These are phyloP conservation scores for Pelargonium citronellum DNA, from an alignment of 441 rosid species.

Conservation along the genomic window DNA sequence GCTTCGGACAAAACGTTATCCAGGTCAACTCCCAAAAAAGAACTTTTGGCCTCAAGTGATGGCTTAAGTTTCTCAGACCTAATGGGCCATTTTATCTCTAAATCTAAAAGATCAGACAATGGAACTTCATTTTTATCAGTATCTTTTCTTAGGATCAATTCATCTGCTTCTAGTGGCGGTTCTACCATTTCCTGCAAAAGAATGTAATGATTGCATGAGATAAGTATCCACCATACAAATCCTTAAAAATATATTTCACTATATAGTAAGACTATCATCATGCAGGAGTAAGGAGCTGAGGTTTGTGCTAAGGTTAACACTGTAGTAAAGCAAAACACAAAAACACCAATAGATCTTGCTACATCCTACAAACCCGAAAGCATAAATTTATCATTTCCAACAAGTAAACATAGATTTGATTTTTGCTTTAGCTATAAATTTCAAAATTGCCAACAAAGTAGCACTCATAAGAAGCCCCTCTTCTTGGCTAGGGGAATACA, in stretches of 20 bases:
- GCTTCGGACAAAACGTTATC: conserved; percentile 38
- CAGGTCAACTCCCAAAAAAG: conserved; percentile 42
- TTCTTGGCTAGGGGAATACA: too few species aligned
- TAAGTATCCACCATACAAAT: background rate
- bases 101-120: conserved; percentile 57
- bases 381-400: background rate
- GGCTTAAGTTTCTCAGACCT: conserved; percentile 31
- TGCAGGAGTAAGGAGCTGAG: background rate
- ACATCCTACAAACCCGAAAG: background rate
- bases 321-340: background rate
- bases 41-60: conserved; percentile 24
- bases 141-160: conserved; percentile 34
- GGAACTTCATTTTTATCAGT: conserved; percentile 30
- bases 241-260: background rate
- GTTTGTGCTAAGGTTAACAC: background rate
- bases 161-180: conserved; percentile 33
- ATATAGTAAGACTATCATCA: background rate
- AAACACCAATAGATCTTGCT: background rate
- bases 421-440: background rate
- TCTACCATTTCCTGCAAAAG: conserved; percentile 60
- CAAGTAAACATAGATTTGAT: background rate
- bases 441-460: background rate
- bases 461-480: too few species aligned
- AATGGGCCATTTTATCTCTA: conserved; percentile 61
- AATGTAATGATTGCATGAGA: conserved; percentile 7